Evolutionary conservation across 257 asterid species (phyloP), one percentile per base, ranked within the genome.

Genomic region (Coffea canephora): DNA sequence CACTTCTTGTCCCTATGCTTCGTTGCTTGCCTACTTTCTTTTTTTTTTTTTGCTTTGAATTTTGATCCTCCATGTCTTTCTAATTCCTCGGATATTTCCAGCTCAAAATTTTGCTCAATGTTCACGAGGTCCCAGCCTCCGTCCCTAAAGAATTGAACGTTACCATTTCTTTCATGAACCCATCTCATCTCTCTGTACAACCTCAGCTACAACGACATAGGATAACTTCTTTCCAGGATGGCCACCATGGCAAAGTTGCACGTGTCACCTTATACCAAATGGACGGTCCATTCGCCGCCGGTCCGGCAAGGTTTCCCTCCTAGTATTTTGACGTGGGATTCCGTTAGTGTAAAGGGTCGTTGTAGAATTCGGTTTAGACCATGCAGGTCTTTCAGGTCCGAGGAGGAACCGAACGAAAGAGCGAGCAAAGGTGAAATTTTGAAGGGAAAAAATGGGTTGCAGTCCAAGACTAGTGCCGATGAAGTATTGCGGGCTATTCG

Each of bases 351-450:
- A 10, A 88, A 86, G 87, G 82, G 86, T 69, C 67, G 88, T 25
- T 82, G 87, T 21, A 83, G 88, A 31, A 62, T 79, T 55, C 73
- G 81, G 81, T 77, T 80, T 52, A 87, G 77, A 57, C 87, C 95
- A 54, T 93, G 97, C 85, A 87, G 91, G 84, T 86, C 92, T 69
- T 94, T 92, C 85, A 92, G 83, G 91, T 83, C 90, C 4, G 95
- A 87, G 59, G 89, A 89, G 80, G 90, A 75, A 21, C 54, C 8
- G 62, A 48, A 15, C 18, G 31, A 71, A 75, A 72, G 79, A 69
- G 55, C 50, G 73, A 77, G 25, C 2, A 62, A 45, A 14, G 67
- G 81, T 62, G 87, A 74, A 12, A 48, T 75, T 65, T 66, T 77
- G 83, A 41, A 78, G 70, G 77, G 39, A 71, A 80, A 25, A 48